Evolutionary conservation across 2,329 filamentous ascomycete species (phyloP), one percentile per base, ranked within the genome.

Genomic region (Cercospora zeina): DNA sequence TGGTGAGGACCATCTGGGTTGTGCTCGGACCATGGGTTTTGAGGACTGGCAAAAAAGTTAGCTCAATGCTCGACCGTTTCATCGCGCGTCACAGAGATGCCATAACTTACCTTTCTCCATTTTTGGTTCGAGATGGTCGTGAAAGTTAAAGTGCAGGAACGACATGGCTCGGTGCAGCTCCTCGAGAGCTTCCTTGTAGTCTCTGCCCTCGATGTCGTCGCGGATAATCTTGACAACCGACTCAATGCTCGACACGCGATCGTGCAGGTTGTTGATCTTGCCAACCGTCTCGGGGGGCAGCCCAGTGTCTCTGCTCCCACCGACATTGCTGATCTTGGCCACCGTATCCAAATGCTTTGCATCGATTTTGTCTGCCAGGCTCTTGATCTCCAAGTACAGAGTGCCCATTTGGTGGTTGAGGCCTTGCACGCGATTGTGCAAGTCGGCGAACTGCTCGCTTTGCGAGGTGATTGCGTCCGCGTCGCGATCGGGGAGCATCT

Each of bases 361-460:
- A 71, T 88, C 83, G 67, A 81, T 77, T 37, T 82, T 75, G 61
- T 78, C 77, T 54, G 81, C 77, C 60, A 84, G 76, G 39, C 79
- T 75, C 10, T 82, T 79, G 42, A 88, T 76, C 60, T 85, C 78
- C 45, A 81, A 82, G 75, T 85, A 86, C 61, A 91, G 80, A 68
- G 82, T 83, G 19, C 82, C 81, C 45, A 91, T 78, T 70, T 89
- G 87, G 76, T 91, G 87, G 75, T 86, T 86, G 62, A 91, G 81
- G 68, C 80, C 82, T 75, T 93, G 91, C 16, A 97, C 80, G 33
- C 92, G 89, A 79, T 89, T 89, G 80, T 96, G 89, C 13, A 97
- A 82, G 73, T 97, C 93, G 34, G 83, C 82, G 73, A 97, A 93
- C 75, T 96, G 91, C 59, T 81, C 76, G 66, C 79, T 71, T 27